phyloP scores from a whole-genome alignment of 108 stramenopile species.

The Schizochytrium sp. region DNA sequence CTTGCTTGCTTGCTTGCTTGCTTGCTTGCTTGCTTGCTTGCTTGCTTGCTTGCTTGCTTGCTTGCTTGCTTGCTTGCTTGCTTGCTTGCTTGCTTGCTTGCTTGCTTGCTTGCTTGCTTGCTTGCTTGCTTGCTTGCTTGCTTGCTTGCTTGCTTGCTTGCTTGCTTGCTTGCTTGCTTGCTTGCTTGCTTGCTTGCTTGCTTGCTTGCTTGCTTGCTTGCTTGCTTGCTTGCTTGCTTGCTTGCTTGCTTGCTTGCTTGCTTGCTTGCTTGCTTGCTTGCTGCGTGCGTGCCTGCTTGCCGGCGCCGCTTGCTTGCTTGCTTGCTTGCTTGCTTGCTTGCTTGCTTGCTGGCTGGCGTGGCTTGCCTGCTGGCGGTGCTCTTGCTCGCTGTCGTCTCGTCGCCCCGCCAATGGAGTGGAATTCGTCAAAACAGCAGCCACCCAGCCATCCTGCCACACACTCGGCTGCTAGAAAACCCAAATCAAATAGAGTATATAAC shows the following conservation, averaged over 20 bases:
- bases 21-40: background rate
- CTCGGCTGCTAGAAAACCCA: too few species aligned
- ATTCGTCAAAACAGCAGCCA: too few species aligned
- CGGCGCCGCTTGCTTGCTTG: background rate
- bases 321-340: background rate
- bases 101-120: background rate
- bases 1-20: background rate
- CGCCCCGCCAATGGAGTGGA: too few species aligned
- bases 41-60: background rate
- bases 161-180: background rate
- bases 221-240: background rate
- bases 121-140: background rate
- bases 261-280: background rate
- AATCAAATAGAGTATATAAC: too few species aligned
- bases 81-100: background rate
- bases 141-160: background rate
- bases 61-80: background rate
- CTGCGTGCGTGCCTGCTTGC: too few species aligned
- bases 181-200: background rate
- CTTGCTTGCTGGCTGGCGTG: background rate
- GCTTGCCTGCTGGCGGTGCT: background rate
- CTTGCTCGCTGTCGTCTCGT: too few species aligned
- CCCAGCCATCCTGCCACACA: too few species aligned
- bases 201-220: background rate
- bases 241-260: background rate